Conservation (phyloP, 768 basidiomycete genomes). For the Pleurotus tuoliensis region DNA sequence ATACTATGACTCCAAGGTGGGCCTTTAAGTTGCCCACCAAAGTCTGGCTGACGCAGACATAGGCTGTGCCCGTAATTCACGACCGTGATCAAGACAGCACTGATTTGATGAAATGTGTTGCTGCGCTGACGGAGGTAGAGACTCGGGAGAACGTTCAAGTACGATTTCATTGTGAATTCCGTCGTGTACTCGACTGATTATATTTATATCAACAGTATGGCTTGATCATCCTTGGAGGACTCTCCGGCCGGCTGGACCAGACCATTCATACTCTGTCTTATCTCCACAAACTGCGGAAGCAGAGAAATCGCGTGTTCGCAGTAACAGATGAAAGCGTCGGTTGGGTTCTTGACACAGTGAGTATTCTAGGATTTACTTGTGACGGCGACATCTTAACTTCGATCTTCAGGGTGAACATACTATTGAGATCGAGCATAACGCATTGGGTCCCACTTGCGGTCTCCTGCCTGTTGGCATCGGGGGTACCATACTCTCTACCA, state of each 20-base stretch:
- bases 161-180: not conserved
- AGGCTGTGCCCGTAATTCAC: conserved; percentile 67
- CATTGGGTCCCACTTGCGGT: conserved; percentile 87
- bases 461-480: conserved; percentile 89
- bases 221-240: conserved; percentile 79
- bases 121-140: conserved; percentile 58
- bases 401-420: conserved; percentile 70
- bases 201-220: conserved; percentile 42
- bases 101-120: conserved; percentile 92
- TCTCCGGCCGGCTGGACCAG: conserved; percentile 91
- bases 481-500: conserved; percentile 72
- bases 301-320: conserved; percentile 58
- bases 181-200: conserved; percentile 19
- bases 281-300: conserved; percentile 73
- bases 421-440: conserved; percentile 67
- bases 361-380: conserved; percentile 16
- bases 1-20: conserved; percentile 63
- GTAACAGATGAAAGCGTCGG: conserved; percentile 89
- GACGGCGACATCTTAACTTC: not conserved
- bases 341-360: conserved; percentile 81
- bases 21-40: conserved; percentile 12
- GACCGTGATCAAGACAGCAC: conserved; percentile 84
- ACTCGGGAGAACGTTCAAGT: conserved; percentile 31
- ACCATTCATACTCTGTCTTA: conserved; percentile 87
- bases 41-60: not conserved